These are phyloP conservation scores for Botrytis porri DNA, from an alignment of 2,329 filamentous ascomycete species.

Conservation along the genomic window DNA sequence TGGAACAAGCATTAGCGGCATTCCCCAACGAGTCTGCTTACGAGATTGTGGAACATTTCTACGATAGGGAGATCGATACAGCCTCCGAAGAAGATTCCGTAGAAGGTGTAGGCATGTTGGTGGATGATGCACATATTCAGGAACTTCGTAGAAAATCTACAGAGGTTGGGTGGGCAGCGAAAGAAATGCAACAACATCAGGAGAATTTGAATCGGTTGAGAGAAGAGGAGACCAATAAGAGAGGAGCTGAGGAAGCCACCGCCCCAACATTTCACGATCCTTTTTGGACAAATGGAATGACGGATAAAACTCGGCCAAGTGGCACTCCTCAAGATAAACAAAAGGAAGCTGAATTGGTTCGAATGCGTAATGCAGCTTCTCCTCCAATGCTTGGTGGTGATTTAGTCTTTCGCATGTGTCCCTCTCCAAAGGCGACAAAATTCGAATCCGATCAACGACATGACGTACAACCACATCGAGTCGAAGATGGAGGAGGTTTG, in stretches of 20 bases:
- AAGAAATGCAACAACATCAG: constrained; percentile 39
- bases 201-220: constrained; percentile 36
- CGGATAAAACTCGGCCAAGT: constrained; percentile 27
- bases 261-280: constrained; percentile 37
- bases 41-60: constrained; percentile 39
- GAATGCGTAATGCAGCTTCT: constrained; percentile 56
- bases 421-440: constrained; percentile 79
- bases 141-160: constrained; percentile 32
- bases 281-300: constrained; percentile 40
- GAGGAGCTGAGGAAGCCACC: constrained; percentile 37
- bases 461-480: constrained; percentile 51
- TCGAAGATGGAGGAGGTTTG: constrained; percentile 61
- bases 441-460: constrained; percentile 73
- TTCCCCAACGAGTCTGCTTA: constrained; percentile 63
- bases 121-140: constrained; percentile 28
- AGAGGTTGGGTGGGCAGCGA: constrained; percentile 37
- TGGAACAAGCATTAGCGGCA: constrained; percentile 71
- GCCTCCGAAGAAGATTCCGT: constrained; percentile 37
- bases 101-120: constrained; percentile 34
- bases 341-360: constrained; percentile 43
- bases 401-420: constrained; percentile 75
- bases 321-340: constrained; percentile 26
- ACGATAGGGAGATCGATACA: constrained; percentile 37
- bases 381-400: constrained; percentile 89
- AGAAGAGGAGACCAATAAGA: constrained; percentile 38